Conservation (phyloP, 2,329 filamentous ascomycete genomes). For the Microdochium trichocladiopsis region DNA sequence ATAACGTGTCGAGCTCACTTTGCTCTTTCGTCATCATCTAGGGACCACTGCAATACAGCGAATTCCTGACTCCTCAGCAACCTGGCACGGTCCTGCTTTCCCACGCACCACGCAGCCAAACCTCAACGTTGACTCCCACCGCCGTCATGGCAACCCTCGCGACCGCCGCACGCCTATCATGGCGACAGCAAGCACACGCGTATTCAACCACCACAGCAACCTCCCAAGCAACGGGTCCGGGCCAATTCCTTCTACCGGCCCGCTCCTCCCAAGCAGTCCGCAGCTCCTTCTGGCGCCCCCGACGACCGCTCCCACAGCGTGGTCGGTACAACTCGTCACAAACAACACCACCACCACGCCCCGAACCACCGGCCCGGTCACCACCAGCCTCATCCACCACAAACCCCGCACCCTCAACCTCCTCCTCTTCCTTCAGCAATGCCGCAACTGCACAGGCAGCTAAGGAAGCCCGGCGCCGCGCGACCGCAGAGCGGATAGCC, state of each 20-base stretch:
- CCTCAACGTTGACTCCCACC: no score
- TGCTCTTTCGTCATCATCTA: no score
- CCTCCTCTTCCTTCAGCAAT: no score
- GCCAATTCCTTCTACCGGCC: background rate
- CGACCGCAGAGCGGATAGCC: background rate
- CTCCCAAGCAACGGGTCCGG: background rate
- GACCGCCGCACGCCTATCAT: background rate
- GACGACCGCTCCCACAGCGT: background rate
- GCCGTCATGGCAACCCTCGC: background rate
- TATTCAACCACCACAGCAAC: background rate
- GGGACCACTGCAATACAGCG: no score
- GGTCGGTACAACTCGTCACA: background rate
- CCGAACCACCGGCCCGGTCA: background rate
- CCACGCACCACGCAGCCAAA: no score
- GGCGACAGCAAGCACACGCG: background rate
- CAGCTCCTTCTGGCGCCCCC: no score
- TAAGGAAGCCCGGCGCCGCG: background rate
- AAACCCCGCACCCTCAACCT: no score
- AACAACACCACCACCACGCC: background rate
- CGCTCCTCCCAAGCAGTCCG: no score
- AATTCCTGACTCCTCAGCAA: no score
- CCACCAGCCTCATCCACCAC: background rate
- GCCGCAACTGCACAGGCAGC: background rate
- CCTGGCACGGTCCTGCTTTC: no score
- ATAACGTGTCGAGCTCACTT: no score